These are phyloP conservation scores for Arxiozyma slooffiae DNA, from an alignment of 1,139 yeast genomes.

Conservation along the genomic window DNA sequence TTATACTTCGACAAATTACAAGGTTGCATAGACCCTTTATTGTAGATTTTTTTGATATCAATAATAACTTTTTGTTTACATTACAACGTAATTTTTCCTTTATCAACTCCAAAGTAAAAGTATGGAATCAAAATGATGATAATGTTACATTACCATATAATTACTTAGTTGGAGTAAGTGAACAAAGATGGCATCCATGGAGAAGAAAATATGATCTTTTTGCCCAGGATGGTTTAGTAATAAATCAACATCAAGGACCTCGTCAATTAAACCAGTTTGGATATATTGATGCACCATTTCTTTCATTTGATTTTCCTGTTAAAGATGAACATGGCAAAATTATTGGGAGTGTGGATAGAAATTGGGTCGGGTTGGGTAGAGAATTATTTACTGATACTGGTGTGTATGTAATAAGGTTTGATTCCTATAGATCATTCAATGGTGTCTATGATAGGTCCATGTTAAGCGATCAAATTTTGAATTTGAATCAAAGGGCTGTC, in stretches of 20 bases:
- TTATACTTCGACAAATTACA: constrained; percentile 70
- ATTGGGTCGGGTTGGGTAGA: constrained; percentile 91
- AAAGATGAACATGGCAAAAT: constrained; percentile 47
- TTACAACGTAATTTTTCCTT: constrained; percentile 74
- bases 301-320: constrained; percentile 81
- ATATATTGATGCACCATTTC: constrained; percentile 72
- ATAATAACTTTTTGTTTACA: constrained; percentile 61
- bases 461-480: constrained; percentile 32
- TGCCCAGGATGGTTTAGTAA: constrained; percentile 4
- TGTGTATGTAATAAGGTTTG: constrained; percentile 78
- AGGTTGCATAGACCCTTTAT: constrained; percentile 79
- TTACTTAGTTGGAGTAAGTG: constrained; percentile 63
- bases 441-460: constrained; percentile 21
- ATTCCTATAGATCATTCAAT: constrained; percentile 40
- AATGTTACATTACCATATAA: constrained; percentile 30
- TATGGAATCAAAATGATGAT: constrained; percentile 25
- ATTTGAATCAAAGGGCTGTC: constrained; percentile 76
- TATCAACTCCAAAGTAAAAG: constrained; percentile 79
- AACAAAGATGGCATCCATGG: constrained; percentile 93
- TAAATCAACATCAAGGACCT: constrained; percentile 6
- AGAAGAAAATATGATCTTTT: constrained; percentile 77
- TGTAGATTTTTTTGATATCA: constrained; percentile 66
- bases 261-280: constrained; percentile 44
- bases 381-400: constrained; percentile 94
- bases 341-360: constrained; percentile 73